phyloP scores from a whole-genome alignment of 208 protist genomes.

The Crithidia sp. region DNA sequence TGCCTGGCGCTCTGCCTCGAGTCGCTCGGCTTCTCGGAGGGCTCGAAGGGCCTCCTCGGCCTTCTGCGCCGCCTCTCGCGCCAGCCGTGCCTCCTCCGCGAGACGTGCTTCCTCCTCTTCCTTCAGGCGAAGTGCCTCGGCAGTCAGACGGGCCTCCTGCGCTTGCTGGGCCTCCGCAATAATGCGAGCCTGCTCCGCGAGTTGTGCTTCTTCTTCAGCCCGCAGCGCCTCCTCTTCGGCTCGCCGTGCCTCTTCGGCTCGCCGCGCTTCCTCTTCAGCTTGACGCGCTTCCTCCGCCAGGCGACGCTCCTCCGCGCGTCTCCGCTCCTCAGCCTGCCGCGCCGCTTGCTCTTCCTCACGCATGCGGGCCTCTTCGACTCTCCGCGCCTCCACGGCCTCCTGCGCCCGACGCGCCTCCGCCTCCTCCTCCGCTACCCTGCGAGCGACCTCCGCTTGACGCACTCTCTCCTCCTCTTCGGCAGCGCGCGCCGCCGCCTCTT shows the following conservation, averaged over 20 bases:
- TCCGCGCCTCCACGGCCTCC: conserved; percentile 1
- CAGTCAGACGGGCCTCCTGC: background rate
- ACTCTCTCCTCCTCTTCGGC: conserved; percentile 7
- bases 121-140: background rate
- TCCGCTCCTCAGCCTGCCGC: conserved; percentile 6
- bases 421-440: background rate
- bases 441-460: background rate
- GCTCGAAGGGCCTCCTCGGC: conserved; percentile 21
- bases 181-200: conserved; percentile 1
- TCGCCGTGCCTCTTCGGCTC: background rate
- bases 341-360: conserved; percentile 5
- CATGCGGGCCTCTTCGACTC: conserved; percentile 5
- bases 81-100: conserved; percentile 15
- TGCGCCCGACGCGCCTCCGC: conserved; percentile 3
- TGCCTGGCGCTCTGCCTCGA: conserved; percentile 9
- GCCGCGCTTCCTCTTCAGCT: background rate
- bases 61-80: conserved; percentile 3
- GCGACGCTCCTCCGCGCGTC: background rate
- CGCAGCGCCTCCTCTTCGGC: conserved; percentile 10
- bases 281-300: conserved; percentile 1
- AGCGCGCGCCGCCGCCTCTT: background rate
- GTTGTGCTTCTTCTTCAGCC: background rate
- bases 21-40: background rate
- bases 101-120: conserved; percentile 11
- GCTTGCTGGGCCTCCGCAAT: no score